Evolutionary conservation across 495 filamentous ascomycete genomes (phyloP).

Genomic region (Tuber borchii): DNA sequence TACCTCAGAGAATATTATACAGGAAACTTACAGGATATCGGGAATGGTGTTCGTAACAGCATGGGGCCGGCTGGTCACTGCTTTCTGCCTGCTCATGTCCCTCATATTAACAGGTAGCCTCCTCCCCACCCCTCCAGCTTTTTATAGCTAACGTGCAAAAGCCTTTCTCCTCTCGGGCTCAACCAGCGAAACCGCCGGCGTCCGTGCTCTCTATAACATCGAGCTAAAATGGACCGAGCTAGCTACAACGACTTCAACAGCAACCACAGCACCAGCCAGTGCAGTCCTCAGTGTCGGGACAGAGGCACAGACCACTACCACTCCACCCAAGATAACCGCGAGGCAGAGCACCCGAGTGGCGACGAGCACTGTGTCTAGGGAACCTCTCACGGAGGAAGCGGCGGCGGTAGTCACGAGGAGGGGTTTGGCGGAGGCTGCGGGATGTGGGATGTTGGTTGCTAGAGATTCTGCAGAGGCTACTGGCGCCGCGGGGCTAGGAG

Average conservation of each 20-base stretch:
- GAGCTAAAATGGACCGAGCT: constrained; percentile 18
- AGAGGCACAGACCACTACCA: background rate
- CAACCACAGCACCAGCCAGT: background rate
- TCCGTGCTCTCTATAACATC: constrained; percentile 25
- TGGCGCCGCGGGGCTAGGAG: background rate
- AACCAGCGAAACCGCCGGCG: constrained; percentile 17
- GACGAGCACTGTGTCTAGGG: background rate
- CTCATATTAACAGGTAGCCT: constrained; percentile 25
- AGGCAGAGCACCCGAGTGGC: background rate
- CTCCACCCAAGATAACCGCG: background rate
- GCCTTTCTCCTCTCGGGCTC: constrained; percentile 32
- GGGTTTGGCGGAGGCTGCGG: background rate
- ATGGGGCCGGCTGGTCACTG: constrained; percentile 17
- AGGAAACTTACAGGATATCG: background rate
- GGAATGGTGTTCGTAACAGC: constrained; percentile 10
- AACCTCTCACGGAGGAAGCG: background rate
- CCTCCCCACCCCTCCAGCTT: background rate
- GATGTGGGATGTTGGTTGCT: background rate
- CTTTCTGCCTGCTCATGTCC: constrained; percentile 21
- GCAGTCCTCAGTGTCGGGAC: background rate
- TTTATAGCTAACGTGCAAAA: constrained; percentile 8
- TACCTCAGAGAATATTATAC: background rate
- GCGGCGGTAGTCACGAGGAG: background rate
- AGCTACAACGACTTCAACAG: background rate
- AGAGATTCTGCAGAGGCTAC: background rate